Conservation (phyloP, 1,139 yeast genomes). For the Yueomyces sp. region DNA sequence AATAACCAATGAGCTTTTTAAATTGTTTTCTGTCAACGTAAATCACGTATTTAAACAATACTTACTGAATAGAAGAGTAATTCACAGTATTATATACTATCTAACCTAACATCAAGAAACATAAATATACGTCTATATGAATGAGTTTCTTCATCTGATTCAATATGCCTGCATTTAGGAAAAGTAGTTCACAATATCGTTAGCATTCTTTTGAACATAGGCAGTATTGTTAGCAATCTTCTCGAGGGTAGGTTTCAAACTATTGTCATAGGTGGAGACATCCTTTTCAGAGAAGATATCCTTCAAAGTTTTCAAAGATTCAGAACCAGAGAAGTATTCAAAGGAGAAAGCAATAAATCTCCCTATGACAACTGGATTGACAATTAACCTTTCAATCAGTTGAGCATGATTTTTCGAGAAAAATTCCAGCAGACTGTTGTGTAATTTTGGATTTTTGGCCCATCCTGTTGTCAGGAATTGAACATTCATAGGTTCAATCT, state of each 20-base stretch:
- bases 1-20: too few relatives aligned
- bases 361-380: slow-evolving; percentile 52
- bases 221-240: slow-evolving; percentile 34
- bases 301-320: slow-evolving; percentile 33
- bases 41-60: too few relatives aligned
- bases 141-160: too few relatives aligned
- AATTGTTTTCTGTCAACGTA: too few relatives aligned
- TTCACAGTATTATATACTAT: neutral
- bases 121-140: neutral
- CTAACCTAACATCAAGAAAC: neutral
- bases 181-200: slow-evolving; percentile 1
- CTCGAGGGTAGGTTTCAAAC: slow-evolving; percentile 44
- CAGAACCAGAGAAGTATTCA: slow-evolving; percentile 33
- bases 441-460: slow-evolving; percentile 37
- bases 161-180: too few relatives aligned
- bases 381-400: slow-evolving; percentile 35
- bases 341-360: slow-evolving; percentile 46
- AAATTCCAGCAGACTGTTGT: slow-evolving; percentile 42
- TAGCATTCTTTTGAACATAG: slow-evolving; percentile 2
- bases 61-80: neutral
- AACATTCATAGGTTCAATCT: slow-evolving; percentile 47
- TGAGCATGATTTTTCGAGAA: slow-evolving; percentile 41
- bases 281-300: slow-evolving; percentile 44
- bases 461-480: slow-evolving; percentile 45
- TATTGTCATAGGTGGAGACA: slow-evolving; percentile 48